phyloP scores from a whole-genome alignment of 2,329 filamentous ascomycete genomes.

The Colletotrichum gloeosporioides region DNA sequence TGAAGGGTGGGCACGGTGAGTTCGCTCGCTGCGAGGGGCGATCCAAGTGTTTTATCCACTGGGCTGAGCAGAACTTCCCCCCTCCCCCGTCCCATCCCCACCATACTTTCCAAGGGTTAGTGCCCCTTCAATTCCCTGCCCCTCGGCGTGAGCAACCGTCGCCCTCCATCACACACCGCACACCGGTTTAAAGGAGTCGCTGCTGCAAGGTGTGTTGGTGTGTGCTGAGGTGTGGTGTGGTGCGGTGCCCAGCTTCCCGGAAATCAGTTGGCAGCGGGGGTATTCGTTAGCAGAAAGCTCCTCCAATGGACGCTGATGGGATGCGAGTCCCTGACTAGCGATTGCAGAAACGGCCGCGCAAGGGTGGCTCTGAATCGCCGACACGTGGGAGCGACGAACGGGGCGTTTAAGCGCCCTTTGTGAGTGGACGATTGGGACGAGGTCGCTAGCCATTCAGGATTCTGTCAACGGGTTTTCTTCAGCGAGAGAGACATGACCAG shows the following conservation, averaged over 20 bases:
- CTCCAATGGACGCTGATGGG: neutral
- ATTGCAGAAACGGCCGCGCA: neutral
- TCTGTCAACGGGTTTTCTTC: neutral
- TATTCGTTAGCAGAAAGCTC: neutral
- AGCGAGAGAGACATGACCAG: neutral
- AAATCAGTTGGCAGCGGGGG: neutral
- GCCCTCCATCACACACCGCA: neutral
- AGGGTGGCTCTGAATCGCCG: neutral
- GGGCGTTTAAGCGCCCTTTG: accelerated
- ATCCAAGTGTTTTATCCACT: neutral
- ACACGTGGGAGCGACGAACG: neutral
- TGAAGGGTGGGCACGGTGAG: neutral
- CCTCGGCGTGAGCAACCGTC: neutral
- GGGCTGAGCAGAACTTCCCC: neutral
- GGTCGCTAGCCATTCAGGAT: neutral
- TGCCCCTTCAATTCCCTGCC: neutral
- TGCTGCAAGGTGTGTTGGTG: neutral
- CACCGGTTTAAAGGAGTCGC: neutral
- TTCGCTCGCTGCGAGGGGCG: neutral
- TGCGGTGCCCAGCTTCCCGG: neutral
- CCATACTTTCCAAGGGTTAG: neutral
- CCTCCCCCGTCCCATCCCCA: neutral
- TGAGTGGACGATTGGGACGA: neutral
- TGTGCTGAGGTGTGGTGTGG: neutral
- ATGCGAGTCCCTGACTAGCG: neutral